phyloP scores from a whole-genome alignment of 2,329 filamentous ascomycete genomes.

The Trichocomaceae sp. region DNA sequence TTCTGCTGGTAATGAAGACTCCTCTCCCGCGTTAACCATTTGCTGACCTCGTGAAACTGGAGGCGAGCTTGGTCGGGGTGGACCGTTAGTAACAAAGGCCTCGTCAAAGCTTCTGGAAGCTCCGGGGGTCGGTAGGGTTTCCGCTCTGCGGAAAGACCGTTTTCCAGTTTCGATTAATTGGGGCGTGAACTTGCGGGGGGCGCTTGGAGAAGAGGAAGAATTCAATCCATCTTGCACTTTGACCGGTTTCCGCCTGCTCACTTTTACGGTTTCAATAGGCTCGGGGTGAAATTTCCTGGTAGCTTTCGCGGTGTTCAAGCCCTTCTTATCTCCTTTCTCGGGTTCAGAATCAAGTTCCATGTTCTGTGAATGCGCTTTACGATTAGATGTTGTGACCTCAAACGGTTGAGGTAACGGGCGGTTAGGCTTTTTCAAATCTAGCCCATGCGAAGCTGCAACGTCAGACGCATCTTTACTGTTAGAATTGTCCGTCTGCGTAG shows the following conservation, averaged over 20 bases:
- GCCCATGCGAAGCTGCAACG: conserved; percentile 1
- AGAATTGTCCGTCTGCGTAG: background rate
- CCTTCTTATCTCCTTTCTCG: background rate
- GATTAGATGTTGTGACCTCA: conserved; percentile 1
- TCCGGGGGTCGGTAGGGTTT: conserved; percentile 51
- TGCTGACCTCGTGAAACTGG: conserved; percentile 32
- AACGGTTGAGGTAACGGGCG: conserved; percentile 2
- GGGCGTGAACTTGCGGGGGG: conserved; percentile 58
- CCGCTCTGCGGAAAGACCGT: conserved; percentile 61
- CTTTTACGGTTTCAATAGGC: conserved; percentile 26
- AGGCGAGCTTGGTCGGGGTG: background rate
- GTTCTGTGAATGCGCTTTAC: conserved; percentile 45
- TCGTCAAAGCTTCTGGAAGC: conserved; percentile 62
- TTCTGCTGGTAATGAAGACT: conserved; percentile 23
- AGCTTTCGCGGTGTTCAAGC: background rate
- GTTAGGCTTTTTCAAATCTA: background rate
- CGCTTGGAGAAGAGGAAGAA: background rate
- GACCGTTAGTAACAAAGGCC: conserved; percentile 36
- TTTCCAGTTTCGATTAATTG: conserved; percentile 75
- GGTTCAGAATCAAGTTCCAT: conserved; percentile 13
- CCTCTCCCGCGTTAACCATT: conserved; percentile 13
- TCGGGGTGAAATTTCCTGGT: conserved; percentile 27
- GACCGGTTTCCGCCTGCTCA: conserved; percentile 26
- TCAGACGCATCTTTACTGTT: background rate
- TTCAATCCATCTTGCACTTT: conserved; percentile 33